Evolutionary conservation across 768 basidiomycete species (phyloP).

Genomic region (Calocera viscosa): DNA sequence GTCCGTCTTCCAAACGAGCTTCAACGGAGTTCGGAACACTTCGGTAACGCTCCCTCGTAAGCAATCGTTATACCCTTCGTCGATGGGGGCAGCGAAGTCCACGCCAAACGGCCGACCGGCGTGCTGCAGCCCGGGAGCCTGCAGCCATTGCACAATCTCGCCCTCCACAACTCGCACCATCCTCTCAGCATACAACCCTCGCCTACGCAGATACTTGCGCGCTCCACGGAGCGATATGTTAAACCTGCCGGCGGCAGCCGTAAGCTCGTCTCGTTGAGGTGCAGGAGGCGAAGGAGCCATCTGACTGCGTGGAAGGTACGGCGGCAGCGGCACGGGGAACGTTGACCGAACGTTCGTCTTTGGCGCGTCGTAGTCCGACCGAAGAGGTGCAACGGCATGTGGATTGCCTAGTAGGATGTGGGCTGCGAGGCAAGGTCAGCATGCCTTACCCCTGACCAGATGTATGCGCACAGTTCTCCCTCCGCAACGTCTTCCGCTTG

Average conservation of each 20-base stretch:
- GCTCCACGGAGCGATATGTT: slow-evolving; percentile 65
- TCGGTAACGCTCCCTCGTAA: slow-evolving; percentile 49
- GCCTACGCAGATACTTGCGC: slow-evolving; percentile 50
- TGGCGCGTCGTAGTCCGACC: slow-evolving; percentile 40
- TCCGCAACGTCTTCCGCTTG: slow-evolving; percentile 46
- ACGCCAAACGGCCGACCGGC: slow-evolving; percentile 10
- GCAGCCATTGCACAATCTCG: slow-evolving; percentile 52
- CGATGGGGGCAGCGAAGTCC: slow-evolving; percentile 36
- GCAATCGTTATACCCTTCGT: slow-evolving; percentile 30
- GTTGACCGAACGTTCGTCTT: slow-evolving; percentile 40
- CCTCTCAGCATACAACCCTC: slow-evolving; percentile 45
- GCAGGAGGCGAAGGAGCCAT: slow-evolving; percentile 36
- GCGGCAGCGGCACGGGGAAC: slow-evolving; percentile 64
- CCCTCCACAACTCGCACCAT: slow-evolving; percentile 59
- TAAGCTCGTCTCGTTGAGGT: slow-evolving; percentile 37
- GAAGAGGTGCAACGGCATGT: slow-evolving; percentile 53
- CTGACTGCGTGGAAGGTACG: slow-evolving; percentile 51
- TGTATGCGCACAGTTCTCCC: slow-evolving; percentile 56
- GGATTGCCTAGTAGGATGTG: slow-evolving; percentile 60
- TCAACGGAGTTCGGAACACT: slow-evolving; percentile 48
- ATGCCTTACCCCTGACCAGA: background rate
- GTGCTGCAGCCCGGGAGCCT: slow-evolving; percentile 28
- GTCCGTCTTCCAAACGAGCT: slow-evolving; percentile 54
- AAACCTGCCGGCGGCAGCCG: slow-evolving; percentile 62
- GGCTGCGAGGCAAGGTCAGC: slow-evolving; percentile 33